Percentiles rank a stretch among this genome's conserved stretches.
These are phyloP conservation scores for Hypoxylon fuscum DNA, from an alignment of 495 filamentous ascomycete genomes.

Conservation along the genomic window DNA sequence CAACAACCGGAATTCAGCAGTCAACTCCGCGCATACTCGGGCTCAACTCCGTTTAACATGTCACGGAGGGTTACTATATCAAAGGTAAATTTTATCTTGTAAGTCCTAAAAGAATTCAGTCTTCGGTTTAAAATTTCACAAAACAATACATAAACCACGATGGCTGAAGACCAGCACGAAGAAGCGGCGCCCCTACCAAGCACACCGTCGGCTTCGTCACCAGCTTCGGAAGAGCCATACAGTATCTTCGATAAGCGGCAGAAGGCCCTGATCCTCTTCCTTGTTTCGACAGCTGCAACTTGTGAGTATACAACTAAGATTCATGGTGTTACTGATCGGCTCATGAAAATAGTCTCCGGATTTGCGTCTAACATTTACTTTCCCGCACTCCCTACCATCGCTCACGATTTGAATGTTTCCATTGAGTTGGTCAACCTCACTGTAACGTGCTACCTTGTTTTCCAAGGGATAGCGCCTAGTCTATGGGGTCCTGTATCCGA, in stretches of 20 bases:
- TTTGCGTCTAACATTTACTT: constrained; percentile 67
- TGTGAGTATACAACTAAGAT: constrained; percentile 40
- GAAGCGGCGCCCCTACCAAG: neutral
- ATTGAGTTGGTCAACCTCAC: constrained; percentile 59
- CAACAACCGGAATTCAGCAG: constrained; percentile 1
- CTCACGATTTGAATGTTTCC: constrained; percentile 53
- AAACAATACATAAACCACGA: constrained; percentile 8
- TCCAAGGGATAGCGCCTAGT: constrained; percentile 61
- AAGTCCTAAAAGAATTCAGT: neutral
- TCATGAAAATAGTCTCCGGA: constrained; percentile 51
- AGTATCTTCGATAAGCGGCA: constrained; percentile 59
- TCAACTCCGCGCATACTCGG: constrained; percentile 12
- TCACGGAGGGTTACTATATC: constrained; percentile 6
- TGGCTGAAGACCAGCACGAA: neutral
- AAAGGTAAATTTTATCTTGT: constrained; percentile 11
- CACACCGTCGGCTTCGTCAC: constrained; percentile 7
- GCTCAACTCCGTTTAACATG: constrained; percentile 23
- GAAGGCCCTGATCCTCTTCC: constrained; percentile 56
- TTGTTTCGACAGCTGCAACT: constrained; percentile 60
- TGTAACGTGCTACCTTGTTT: constrained; percentile 62
- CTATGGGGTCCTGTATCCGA: constrained; percentile 63
- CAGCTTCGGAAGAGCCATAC: constrained; percentile 44
- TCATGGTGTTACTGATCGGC: neutral
- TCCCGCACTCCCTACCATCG: constrained; percentile 58
- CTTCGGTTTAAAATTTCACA: neutral